phyloP scores from a whole-genome alignment of 177 flowering plant species.

The Vitis hybrid region DNA sequence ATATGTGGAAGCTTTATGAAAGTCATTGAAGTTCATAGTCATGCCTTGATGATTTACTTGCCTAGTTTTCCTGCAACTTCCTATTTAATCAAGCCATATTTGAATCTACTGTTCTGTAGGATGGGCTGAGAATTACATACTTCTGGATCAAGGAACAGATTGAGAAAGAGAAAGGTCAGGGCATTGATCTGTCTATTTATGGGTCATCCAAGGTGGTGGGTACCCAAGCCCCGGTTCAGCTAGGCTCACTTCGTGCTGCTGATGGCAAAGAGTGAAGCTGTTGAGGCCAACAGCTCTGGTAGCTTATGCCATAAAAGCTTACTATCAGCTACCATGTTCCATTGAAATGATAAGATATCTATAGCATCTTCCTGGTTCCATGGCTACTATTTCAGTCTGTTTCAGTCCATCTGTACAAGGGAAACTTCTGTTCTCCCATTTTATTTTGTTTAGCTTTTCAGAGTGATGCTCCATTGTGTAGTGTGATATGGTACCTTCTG shows the following conservation, averaged over 20 bases:
- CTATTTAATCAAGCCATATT: not conserved
- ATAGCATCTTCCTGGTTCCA: too few species aligned
- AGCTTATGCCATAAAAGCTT: too few species aligned
- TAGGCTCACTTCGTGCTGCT: constrained; percentile 97
- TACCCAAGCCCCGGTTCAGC: constrained; percentile 96
- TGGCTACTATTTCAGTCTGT: too few species aligned
- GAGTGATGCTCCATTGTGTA: not conserved
- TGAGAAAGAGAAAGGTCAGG: constrained; percentile 83
- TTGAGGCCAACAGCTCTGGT: not conserved
- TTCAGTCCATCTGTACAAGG: not conserved
- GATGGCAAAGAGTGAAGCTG: constrained; percentile 87
- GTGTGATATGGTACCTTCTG: not conserved
- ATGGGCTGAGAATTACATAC: constrained; percentile 93
- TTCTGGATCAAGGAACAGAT: constrained; percentile 96
- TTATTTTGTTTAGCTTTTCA: not conserved
- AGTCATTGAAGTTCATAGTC: not conserved
- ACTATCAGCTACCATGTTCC: too few species aligned
- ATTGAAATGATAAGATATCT: too few species aligned
- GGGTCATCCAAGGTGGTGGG: constrained; percentile 97
- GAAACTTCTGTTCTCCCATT: not conserved
- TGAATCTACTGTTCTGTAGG: constrained; percentile 43
- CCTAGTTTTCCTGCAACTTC: not conserved
- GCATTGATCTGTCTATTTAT: constrained; percentile 65
- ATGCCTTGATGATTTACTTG: not conserved
- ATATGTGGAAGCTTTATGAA: not conserved